Evolutionary conservation across 352 stramenopile genomes (phyloP), one percentile per base, ranked within the genome.

Genomic region (Phytophthora pistaciae): DNA sequence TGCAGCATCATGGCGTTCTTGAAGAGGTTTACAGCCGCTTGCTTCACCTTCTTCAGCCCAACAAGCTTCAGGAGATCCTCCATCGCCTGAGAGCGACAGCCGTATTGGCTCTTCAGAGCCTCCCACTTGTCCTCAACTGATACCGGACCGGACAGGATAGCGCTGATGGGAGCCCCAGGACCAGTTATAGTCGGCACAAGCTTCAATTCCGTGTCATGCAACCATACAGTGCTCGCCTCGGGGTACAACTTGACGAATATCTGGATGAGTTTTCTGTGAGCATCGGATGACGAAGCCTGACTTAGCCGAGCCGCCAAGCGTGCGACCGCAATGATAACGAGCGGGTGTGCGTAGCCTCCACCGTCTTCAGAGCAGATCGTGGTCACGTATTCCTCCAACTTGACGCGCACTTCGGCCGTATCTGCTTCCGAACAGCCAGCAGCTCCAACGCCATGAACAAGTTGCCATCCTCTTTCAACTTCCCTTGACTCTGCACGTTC

Each of bases 21-120:
- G 55, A 93, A 97, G 44, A 97, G 63, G 36, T 86, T 82, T 1
- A 95, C 72, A 1, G 90, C 90, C 60, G 71, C 79, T 42, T 86
- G 62, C 60, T 98, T 98, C 4, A 98, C 92, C 58, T 88, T 87
- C 11, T 66, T 81, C n/a, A 97, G 75, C 1, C 92, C 92, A 29
- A 92, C 91, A 48, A 97, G 80, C 56, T 89, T 90, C 16, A 97
- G 52, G 20, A 98, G 66, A 38, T 92, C 72, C 7, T 97, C 90
- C 88, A 97, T 96, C 5, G 85, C 88, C 16, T 87, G 54, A 3
- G 91, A 96, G 0, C 71, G 42, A 46, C 80, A 82, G 7, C 71
- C 59, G 49, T 88, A 56, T 33, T 84, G 77, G 5, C 60, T 60
- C 59, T 94, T 91, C 23, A 95, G 56, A 42, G 76, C 75, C 33